phyloP scores from a whole-genome alignment of 108 stramenopile genomes.

The Licmophora abbreviata region DNA sequence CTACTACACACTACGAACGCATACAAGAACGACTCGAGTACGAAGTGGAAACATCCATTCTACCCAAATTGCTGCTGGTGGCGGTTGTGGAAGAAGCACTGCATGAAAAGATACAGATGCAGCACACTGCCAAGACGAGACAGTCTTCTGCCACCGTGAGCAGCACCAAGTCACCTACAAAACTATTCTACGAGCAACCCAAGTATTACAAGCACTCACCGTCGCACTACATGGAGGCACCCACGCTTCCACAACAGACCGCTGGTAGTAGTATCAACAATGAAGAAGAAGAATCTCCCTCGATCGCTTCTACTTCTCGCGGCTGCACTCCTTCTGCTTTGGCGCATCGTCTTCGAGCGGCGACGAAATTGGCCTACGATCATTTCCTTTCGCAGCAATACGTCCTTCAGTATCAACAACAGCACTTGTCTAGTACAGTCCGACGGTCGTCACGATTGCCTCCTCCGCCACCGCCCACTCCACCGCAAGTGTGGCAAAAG shows the following conservation, averaged over 20 bases:
- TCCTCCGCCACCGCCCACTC: constrained; percentile 2
- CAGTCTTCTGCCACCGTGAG: neutral
- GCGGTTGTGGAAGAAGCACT: constrained; percentile 31
- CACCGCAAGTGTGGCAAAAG: constrained; percentile 20
- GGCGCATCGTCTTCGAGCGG: constrained; percentile 17
- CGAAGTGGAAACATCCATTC: too few relatives aligned
- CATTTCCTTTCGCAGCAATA: constrained; percentile 9
- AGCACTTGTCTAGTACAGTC: neutral
- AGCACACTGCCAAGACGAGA: neutral
- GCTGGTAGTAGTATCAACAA: neutral
- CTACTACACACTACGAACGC: too few relatives aligned
- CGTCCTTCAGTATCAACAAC: neutral
- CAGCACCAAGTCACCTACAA: neutral
- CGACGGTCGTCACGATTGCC: constrained; percentile 8
- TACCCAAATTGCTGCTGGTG: constrained; percentile 13
- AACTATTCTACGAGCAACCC: too few relatives aligned
- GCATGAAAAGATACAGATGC: constrained; percentile 4
- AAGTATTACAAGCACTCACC: constrained; percentile 23
- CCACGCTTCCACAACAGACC: constrained; percentile 7
- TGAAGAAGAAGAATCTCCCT: constrained; percentile 5
- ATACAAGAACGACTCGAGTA: too few relatives aligned
- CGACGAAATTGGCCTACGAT: constrained; percentile 21
- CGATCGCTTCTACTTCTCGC: neutral
- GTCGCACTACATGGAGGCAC: constrained; percentile 12
- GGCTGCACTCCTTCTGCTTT: neutral